Conservation (phyloP, 2,329 filamentous ascomycete genomes). For the Canariomyces notabilis region DNA sequence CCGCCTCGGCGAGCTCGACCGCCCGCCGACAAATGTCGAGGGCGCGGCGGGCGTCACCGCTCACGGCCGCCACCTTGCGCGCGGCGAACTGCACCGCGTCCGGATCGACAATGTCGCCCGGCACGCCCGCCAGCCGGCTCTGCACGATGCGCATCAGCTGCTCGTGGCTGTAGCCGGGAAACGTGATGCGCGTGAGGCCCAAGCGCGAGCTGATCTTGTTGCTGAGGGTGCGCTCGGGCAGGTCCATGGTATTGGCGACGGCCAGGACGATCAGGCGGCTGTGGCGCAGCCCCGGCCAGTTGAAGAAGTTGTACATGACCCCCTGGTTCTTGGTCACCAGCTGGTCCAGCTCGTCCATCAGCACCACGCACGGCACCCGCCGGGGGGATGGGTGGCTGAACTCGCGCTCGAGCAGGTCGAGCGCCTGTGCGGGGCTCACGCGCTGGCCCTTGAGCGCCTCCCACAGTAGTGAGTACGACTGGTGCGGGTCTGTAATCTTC, state of each 20-base stretch:
- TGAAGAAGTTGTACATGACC: slow-evolving; percentile 99
- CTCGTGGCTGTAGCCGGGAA: slow-evolving; percentile 93
- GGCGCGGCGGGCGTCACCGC: slow-evolving; percentile 85
- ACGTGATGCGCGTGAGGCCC: slow-evolving; percentile 89
- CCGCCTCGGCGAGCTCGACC: slow-evolving; percentile 87
- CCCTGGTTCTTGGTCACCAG: slow-evolving; percentile 96
- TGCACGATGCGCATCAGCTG: slow-evolving; percentile 97
- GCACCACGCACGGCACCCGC: slow-evolving; percentile 87
- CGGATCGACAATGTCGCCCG: slow-evolving; percentile 81
- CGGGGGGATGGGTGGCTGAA: slow-evolving; percentile 88
- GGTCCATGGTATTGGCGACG: slow-evolving; percentile 97
- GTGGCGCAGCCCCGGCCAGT: slow-evolving; percentile 90
- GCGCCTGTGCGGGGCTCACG: slow-evolving; percentile 83
- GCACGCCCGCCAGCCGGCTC: slow-evolving; percentile 83
- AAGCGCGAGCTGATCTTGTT: slow-evolving; percentile 97
- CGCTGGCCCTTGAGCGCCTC: slow-evolving; percentile 91
- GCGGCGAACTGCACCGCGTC: slow-evolving; percentile 96
- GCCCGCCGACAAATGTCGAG: slow-evolving; percentile 93
- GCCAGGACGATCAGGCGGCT: slow-evolving; percentile 92
- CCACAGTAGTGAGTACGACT: slow-evolving; percentile 93
- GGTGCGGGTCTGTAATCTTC: slow-evolving; percentile 98
- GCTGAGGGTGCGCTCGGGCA: slow-evolving; percentile 90
- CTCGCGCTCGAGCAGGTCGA: slow-evolving; percentile 86
- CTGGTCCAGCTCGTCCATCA: slow-evolving; percentile 98
- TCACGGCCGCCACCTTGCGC: slow-evolving; percentile 93